phyloP scores from a whole-genome alignment of 1,284 basidiomycete species.

The Anthracocystis setariae region DNA sequence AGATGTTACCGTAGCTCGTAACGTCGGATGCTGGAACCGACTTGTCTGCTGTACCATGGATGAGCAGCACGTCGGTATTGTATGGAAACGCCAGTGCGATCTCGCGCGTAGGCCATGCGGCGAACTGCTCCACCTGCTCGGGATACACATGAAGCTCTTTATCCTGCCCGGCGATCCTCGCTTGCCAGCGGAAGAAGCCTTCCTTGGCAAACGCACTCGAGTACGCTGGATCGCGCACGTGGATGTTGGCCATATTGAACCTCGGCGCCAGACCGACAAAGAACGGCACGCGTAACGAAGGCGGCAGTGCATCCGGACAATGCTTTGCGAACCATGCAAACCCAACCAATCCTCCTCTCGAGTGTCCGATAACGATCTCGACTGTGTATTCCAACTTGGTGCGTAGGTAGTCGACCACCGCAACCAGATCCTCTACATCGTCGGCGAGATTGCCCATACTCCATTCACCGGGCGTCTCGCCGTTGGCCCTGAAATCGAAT shows the following conservation, averaged over 20 bases:
- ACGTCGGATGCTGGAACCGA: constrained; percentile 52
- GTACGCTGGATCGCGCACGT: constrained; percentile 46
- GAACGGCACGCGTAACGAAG: constrained; percentile 70
- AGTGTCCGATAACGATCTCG: constrained; percentile 38
- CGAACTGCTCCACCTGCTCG: constrained; percentile 51
- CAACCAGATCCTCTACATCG: constrained; percentile 44
- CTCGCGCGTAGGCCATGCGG: constrained; percentile 38
- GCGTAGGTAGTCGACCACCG: constrained; percentile 34
- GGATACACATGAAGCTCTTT: constrained; percentile 47
- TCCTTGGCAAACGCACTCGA: constrained; percentile 41
- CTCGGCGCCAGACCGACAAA: constrained; percentile 67
- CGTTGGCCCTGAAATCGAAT: constrained; percentile 77
- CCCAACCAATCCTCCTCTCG: constrained; percentile 33
- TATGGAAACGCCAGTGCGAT: constrained; percentile 43
- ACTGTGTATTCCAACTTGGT: constrained; percentile 35
- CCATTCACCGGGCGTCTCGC: constrained; percentile 42
- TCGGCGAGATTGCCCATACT: constrained; percentile 36
- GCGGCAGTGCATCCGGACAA: constrained; percentile 26
- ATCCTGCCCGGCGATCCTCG: constrained; percentile 48
- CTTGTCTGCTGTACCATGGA: constrained; percentile 55
- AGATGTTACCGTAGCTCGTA: constrained; percentile 39
- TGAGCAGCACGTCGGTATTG: constrained; percentile 50
- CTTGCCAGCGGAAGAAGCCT: constrained; percentile 54
- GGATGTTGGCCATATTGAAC: constrained; percentile 55
- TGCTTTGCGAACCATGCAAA: constrained; percentile 48